These are phyloP conservation scores for Sphenostylis stenocarpa DNA, from an alignment of 306 rosid genomes.

Conservation along the genomic window DNA sequence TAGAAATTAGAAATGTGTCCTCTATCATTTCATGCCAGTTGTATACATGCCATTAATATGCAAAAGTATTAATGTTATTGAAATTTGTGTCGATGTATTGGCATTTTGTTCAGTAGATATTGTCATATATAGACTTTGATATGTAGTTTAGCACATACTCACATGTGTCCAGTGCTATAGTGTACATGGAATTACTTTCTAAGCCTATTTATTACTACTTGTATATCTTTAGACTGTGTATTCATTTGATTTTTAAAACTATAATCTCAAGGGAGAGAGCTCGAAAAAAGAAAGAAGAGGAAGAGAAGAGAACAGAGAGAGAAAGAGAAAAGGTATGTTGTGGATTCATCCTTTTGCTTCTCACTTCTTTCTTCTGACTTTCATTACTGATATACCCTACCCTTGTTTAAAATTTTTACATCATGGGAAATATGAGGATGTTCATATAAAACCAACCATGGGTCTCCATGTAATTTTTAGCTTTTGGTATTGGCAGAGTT, in stretches of 20 bases:
- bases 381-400: neutral
- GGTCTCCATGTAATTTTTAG: neutral
- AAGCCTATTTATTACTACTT: conserved; percentile 17
- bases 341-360: conserved; percentile 27
- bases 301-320: conserved; percentile 77
- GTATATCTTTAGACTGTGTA: conserved; percentile 2
- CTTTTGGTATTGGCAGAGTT: neutral
- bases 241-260: conserved; percentile 9
- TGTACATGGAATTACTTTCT: neutral
- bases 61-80: neutral
- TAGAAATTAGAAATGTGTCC: neutral
- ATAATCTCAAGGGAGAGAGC: conserved; percentile 79
- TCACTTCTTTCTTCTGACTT: conserved; percentile 5
- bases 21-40: neutral
- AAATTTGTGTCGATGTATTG: neutral
- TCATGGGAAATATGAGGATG: conserved; percentile 21
- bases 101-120: neutral
- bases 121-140: neutral
- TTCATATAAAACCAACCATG: neutral
- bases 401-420: neutral
- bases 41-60: neutral
- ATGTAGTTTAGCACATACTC: neutral
- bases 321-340: conserved; percentile 84
- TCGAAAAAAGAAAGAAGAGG: conserved; percentile 99
- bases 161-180: conserved; percentile 24